Conservation (phyloP, 2,329 filamentous ascomycete species). For the Raffaelea deltoideospora region DNA sequence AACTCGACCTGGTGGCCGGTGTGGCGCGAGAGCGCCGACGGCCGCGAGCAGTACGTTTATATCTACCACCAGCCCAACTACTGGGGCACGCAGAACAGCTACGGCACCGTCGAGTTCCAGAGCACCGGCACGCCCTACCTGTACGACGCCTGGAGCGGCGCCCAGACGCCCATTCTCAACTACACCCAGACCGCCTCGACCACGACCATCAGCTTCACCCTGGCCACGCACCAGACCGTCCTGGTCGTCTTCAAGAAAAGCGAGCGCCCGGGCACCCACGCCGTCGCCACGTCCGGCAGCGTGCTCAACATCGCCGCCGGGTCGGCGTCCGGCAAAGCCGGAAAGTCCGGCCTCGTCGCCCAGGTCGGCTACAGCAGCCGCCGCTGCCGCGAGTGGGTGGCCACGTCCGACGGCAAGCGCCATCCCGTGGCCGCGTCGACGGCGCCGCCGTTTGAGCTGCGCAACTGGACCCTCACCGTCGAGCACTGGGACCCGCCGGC, state of each 20-base stretch:
- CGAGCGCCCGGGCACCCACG: neutral
- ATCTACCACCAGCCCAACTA: too few relatives aligned
- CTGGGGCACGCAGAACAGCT: neutral
- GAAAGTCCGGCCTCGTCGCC: neutral
- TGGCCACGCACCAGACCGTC: slow-evolving; percentile 23
- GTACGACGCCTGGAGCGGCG: slow-evolving; percentile 27
- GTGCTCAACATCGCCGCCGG: neutral
- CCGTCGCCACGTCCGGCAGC: neutral
- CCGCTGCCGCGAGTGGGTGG: neutral
- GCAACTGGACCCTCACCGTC: slow-evolving; percentile 3
- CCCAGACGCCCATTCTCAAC: slow-evolving; percentile 14
- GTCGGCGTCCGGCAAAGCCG: too few relatives aligned
- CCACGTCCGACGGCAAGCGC: neutral
- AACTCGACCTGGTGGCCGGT: slow-evolving; percentile 20
- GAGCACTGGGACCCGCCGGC: slow-evolving; percentile 7
- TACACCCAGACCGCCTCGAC: slow-evolving; percentile 2
- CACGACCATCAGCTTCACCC: slow-evolving; percentile 17
- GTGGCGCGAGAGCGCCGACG: slow-evolving; percentile 17
- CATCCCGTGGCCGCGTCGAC: neutral
- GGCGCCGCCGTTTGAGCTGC: neutral
- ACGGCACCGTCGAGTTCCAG: neutral
- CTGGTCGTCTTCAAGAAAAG: slow-evolving; percentile 14
- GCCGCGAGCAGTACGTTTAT: slow-evolving; percentile 19
- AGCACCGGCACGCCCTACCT: slow-evolving; percentile 1
- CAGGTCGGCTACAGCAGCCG: neutral